These are phyloP conservation scores for Musa balbisiana DNA, from an alignment of 202 grass and related monocot genomes.

Conservation along the genomic window DNA sequence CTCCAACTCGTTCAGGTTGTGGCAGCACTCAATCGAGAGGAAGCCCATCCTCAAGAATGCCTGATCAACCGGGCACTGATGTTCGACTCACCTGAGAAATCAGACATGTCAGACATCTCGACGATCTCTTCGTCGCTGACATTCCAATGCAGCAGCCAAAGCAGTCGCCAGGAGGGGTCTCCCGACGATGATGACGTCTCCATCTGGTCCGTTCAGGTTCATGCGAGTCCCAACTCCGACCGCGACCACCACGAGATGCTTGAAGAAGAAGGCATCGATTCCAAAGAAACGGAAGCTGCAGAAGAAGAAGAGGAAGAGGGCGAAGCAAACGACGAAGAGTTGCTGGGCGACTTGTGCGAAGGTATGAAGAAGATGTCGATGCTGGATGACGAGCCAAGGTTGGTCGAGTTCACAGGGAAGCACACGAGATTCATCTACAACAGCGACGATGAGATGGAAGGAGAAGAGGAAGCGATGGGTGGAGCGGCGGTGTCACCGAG, in stretches of 20 bases:
- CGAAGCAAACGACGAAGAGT: slow-evolving; percentile 22
- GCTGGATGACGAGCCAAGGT: slow-evolving; percentile 19
- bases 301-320: slow-evolving; percentile 8
- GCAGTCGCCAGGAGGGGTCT: slow-evolving; percentile 12
- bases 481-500: slow-evolving; percentile 21
- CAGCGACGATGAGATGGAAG: slow-evolving; percentile 81
- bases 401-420: slow-evolving; percentile 49
- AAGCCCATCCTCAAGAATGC: slow-evolving; percentile 19
- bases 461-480: slow-evolving; percentile 36
- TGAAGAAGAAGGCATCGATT: slow-evolving; percentile 26
- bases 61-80: slow-evolving; percentile 47
- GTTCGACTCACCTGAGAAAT: slow-evolving; percentile 65
- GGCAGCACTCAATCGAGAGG: slow-evolving; percentile 26
- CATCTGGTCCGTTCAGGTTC: slow-evolving; percentile 57
- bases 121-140: slow-evolving; percentile 27
- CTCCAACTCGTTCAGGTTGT: slow-evolving; percentile 31
- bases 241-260: background rate
- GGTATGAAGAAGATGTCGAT: slow-evolving; percentile 56
- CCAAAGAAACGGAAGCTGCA: slow-evolving; percentile 25
- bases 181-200: slow-evolving; percentile 50
- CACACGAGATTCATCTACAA: slow-evolving; percentile 80
- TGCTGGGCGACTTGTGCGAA: slow-evolving; percentile 52
- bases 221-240: slow-evolving; percentile 39
- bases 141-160: slow-evolving; percentile 12
- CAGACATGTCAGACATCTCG: slow-evolving; percentile 26